Evolutionary conservation across 352 stramenopile genomes (phyloP).

Genomic region (Phytophthora pinifolia): DNA sequence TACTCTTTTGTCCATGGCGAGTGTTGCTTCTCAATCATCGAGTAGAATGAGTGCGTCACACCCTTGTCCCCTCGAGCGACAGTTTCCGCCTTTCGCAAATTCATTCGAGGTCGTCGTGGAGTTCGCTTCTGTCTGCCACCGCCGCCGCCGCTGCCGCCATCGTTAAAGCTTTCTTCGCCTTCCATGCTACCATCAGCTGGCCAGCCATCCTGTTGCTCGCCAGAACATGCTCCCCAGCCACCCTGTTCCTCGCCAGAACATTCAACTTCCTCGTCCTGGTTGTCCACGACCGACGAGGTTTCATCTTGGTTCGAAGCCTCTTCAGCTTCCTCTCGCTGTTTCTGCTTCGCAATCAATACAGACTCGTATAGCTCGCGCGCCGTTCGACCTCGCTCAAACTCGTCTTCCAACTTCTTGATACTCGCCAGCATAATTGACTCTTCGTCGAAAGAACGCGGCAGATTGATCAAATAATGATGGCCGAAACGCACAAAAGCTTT

Average conservation of each 20-base stretch:
- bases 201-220: conserved; percentile 18
- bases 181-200: conserved; percentile 1
- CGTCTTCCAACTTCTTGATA: conserved; percentile 73
- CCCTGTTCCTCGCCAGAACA: conserved; percentile 17
- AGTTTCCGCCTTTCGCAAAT: conserved; percentile 40
- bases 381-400: conserved; percentile 76
- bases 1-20: conserved; percentile 42
- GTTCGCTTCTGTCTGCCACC: conserved; percentile 10
- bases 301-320: conserved; percentile 1
- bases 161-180: neutral
- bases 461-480: conserved; percentile 79
- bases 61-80: conserved; percentile 56
- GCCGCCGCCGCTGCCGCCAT: conserved; percentile 1
- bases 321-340: conserved; percentile 27
- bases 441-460: conserved; percentile 76
- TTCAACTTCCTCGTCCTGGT: conserved; percentile 14
- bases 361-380: conserved; percentile 75
- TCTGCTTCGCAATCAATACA: conserved; percentile 59
- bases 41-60: conserved; percentile 79
- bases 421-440: conserved; percentile 69
- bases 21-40: conserved; percentile 49
- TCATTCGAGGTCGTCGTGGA: conserved; percentile 20
- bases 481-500: conserved; percentile 79
- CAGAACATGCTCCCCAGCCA: conserved; percentile 22
- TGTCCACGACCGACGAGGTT: neutral